phyloP scores from a whole-genome alignment of 768 basidiomycete species.

The Lyophyllum atratum region DNA sequence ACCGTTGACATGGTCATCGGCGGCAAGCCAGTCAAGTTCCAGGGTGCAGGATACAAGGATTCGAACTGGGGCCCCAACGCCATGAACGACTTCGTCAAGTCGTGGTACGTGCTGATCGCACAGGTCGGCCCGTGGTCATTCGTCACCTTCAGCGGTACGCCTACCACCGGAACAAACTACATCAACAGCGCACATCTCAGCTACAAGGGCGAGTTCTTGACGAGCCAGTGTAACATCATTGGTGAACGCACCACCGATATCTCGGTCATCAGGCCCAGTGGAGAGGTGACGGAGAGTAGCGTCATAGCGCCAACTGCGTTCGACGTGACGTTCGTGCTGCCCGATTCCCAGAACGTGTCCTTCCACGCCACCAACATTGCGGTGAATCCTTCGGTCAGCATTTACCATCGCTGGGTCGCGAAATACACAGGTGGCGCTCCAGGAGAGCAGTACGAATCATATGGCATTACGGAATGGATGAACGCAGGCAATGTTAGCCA shows the following conservation, averaged over 20 bases:
- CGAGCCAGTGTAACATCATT: constrained; percentile 16
- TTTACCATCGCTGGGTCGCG: constrained; percentile 17
- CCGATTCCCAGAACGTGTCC: constrained; percentile 6
- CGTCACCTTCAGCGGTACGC: constrained; percentile 14
- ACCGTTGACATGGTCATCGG: constrained; percentile 10
- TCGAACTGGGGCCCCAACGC: constrained; percentile 17
- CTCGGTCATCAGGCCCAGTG: constrained; percentile 11
- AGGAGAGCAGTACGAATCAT: constrained; percentile 6
- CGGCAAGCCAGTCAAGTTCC: constrained; percentile 11
- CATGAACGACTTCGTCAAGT: constrained; percentile 15
- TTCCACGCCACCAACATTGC: constrained; percentile 16
- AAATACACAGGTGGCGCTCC: constrained; percentile 12
- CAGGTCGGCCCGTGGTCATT: constrained; percentile 19
- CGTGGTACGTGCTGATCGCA: constrained; percentile 19
- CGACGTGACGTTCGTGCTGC: constrained; percentile 12
- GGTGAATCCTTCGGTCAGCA: constrained; percentile 13
- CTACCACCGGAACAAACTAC: constrained; percentile 12
- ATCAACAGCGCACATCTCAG: constrained; percentile 17
- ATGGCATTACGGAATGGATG: constrained; percentile 18
- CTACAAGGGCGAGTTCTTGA: constrained; percentile 12
- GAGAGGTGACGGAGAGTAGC: constrained; percentile 7
- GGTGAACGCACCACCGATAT: constrained; percentile 16
- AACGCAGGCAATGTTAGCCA: constrained; percentile 13
- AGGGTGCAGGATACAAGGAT: constrained; percentile 16
- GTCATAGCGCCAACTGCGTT: constrained; percentile 14